phyloP scores from a whole-genome alignment of 2,329 filamentous ascomycete species.

The Thelonectria rubi region DNA sequence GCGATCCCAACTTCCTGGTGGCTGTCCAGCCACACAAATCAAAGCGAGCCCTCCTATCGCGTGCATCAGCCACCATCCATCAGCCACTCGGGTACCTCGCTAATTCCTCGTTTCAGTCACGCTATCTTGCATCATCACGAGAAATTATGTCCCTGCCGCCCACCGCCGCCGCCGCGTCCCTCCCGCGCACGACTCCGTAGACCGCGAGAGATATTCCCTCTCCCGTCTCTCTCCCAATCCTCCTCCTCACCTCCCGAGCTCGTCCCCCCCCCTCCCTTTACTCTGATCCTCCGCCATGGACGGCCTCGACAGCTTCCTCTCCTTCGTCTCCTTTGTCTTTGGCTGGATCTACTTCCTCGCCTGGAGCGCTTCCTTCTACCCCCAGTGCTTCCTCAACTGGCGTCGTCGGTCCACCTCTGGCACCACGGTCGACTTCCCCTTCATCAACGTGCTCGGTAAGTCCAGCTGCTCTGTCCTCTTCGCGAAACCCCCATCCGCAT shows the following conservation, averaged over 20 bases:
- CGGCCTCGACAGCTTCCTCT: conserved; percentile 51
- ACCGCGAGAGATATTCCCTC: neutral
- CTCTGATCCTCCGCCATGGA: conserved; percentile 26
- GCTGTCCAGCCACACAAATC: conserved; percentile 1
- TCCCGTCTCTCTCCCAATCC: neutral
- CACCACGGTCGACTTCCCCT: conserved; percentile 87
- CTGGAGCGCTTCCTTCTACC: conserved; percentile 94
- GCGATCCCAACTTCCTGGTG: neutral
- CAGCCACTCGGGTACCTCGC: neutral
- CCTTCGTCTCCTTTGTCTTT: conserved; percentile 64
- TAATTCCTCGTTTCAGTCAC: conserved; percentile 8
- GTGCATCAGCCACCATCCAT: neutral
- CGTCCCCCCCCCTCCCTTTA: neutral
- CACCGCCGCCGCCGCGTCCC: neutral
- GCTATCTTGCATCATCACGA: conserved; percentile 16
- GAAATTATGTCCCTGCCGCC: neutral
- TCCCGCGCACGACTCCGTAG: too few relatives aligned
- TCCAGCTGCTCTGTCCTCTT: conserved; percentile 9
- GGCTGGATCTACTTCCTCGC: conserved; percentile 80
- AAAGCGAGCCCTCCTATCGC: neutral
- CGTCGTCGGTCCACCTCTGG: conserved; percentile 80
- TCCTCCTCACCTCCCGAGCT: conserved; percentile 1
- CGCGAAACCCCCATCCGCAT: conserved; percentile 1
- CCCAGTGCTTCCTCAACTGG: conserved; percentile 85
- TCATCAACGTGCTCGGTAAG: conserved; percentile 72